Conservation (phyloP, 1,284 basidiomycete genomes). For the Coniophora puteana region DNA sequence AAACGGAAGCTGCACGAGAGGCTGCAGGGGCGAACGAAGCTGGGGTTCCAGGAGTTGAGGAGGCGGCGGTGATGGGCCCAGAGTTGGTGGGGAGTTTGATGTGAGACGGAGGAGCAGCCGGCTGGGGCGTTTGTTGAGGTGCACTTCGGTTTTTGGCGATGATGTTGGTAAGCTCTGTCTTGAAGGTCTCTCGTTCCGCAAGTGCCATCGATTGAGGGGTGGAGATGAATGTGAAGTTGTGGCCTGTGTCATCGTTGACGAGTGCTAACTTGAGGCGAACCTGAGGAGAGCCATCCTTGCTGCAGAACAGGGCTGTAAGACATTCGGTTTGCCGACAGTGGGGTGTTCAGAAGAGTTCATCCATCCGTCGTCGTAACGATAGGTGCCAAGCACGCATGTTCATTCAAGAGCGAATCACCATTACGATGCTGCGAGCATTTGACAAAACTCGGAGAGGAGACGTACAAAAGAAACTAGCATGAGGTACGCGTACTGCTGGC, state of each 20-base stretch:
- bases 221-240: constrained; percentile 78
- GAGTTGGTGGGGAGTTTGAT: constrained; percentile 14
- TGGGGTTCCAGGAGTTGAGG: constrained; percentile 27
- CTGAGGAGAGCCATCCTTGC: constrained; percentile 74
- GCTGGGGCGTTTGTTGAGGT: constrained; percentile 23
- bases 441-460: constrained; percentile 19
- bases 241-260: constrained; percentile 60
- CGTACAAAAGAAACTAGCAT: constrained; percentile 62
- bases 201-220: constrained; percentile 51
- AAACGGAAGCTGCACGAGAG: constrained; percentile 58
- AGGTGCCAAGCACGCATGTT: background rate
- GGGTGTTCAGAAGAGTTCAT: background rate
- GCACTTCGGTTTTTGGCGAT: constrained; percentile 62
- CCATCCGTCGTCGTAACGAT: background rate
- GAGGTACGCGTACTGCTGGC: constrained; percentile 57
- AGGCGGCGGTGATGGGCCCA: constrained; percentile 18
- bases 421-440: no score
- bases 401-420: background rate
- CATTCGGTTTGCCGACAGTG: constrained; percentile 2
- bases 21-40: constrained; percentile 21
- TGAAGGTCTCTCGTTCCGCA: constrained; percentile 75
- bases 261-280: constrained; percentile 72
- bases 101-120: constrained; percentile 26
- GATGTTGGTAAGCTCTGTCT: constrained; percentile 68
- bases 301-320: constrained; percentile 69